Evolutionary conservation across 177 flowering plant species (phyloP).

Genomic region (Vitis hybrid): DNA sequence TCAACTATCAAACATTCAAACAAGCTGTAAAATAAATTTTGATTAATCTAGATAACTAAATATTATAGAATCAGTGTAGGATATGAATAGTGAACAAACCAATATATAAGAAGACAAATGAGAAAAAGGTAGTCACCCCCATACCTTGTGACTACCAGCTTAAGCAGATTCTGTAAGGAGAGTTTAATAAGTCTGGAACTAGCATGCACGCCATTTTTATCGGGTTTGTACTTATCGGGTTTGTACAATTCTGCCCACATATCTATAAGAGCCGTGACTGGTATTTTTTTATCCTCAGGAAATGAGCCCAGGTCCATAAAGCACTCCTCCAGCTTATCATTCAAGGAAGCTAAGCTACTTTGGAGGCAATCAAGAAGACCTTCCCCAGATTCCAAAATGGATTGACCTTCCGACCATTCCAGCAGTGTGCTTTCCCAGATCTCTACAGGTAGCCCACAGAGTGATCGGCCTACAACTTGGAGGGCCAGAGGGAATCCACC

Average conservation of each 20-base stretch:
- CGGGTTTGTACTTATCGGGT: slow-evolving; percentile 15
- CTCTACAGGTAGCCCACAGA: too few relatives aligned
- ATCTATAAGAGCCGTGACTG: slow-evolving; percentile 24
- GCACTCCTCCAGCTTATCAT: slow-evolving; percentile 10
- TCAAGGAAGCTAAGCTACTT: slow-evolving; percentile 18
- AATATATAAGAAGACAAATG: too few relatives aligned
- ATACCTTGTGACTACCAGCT: slow-evolving; percentile 20
- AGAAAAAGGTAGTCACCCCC: too few relatives aligned
- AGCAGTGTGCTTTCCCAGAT: too few relatives aligned
- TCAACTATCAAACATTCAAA: neutral
- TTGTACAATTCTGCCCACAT: slow-evolving; percentile 7
- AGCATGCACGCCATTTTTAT: slow-evolving; percentile 19
- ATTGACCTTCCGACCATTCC: slow-evolving; percentile 13
- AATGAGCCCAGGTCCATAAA: slow-evolving; percentile 26
- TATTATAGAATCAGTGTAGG: neutral
- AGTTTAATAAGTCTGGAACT: slow-evolving; percentile 11
- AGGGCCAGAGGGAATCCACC: slow-evolving; percentile 15
- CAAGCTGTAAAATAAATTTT: neutral
- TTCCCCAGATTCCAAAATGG: slow-evolving; percentile 13
- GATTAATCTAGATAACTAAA: too few relatives aligned
- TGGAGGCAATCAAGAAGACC: slow-evolving; percentile 19
- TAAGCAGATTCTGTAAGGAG: slow-evolving; percentile 13
- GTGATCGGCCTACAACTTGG: too few relatives aligned
- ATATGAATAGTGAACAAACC: too few relatives aligned
- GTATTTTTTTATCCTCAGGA: slow-evolving; percentile 26